Conservation (phyloP, 495 filamentous ascomycete genomes). For the Aspergillus funiculosus region DNA sequence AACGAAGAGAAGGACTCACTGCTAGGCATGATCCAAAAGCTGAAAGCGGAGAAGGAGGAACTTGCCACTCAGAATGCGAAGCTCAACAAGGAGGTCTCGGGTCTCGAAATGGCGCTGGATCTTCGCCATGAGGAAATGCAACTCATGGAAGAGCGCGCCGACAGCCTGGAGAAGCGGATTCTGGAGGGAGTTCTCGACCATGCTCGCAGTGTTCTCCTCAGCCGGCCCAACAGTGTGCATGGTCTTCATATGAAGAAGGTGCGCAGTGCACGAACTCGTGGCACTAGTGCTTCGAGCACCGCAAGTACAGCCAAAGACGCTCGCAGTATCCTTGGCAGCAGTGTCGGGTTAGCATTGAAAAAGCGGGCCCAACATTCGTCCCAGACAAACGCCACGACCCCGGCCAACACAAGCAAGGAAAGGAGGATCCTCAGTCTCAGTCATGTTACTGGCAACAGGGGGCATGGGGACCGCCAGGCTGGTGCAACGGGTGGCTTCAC, state of each 20-base stretch:
- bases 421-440: conserved; percentile 83
- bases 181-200: conserved; percentile 94
- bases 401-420: conserved; percentile 44
- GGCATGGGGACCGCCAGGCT: conserved; percentile 50
- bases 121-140: conserved; percentile 87
- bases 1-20: conserved; percentile 61
- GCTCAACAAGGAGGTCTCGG: conserved; percentile 75
- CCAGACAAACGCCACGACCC: conserved; percentile 43
- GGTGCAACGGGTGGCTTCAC: conserved; percentile 41
- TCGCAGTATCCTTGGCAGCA: conserved; percentile 42
- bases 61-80: conserved; percentile 66
- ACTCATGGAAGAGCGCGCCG: conserved; percentile 79
- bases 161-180: conserved; percentile 83
- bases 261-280: conserved; percentile 45
- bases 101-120: conserved; percentile 79
- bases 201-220: conserved; percentile 75
- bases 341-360: conserved; percentile 50
- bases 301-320: conserved; percentile 37
- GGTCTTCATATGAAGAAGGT: conserved; percentile 72
- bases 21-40: conserved; percentile 48
- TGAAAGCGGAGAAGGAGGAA: conserved; percentile 64
- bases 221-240: conserved; percentile 40
- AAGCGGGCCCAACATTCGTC: conserved; percentile 37
- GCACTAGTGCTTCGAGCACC: conserved; percentile 35
- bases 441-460: conserved; percentile 76